These are phyloP conservation scores for Atkinsonella texensis DNA, from an alignment of 2,329 filamentous ascomycete species.

Conservation along the genomic window DNA sequence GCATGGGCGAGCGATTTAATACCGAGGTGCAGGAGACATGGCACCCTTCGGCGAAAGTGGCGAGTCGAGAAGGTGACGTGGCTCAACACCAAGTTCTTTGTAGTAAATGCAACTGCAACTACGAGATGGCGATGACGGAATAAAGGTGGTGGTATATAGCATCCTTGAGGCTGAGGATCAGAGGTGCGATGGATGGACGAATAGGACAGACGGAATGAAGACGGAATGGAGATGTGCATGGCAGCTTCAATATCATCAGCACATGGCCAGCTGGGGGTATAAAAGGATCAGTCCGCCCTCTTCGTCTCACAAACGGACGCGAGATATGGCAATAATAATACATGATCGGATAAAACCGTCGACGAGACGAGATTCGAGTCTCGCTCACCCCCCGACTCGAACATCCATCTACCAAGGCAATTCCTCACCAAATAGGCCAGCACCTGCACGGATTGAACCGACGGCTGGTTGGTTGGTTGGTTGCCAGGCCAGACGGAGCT, in stretches of 20 bases:
- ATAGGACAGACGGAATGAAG: not conserved
- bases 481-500: constrained; percentile 7
- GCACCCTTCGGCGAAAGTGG: too few species aligned
- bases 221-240: not conserved
- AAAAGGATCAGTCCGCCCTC: constrained; percentile 5
- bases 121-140: not conserved
- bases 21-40: too few species aligned
- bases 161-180: not conserved
- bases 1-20: not conserved
- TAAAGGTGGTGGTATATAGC: not conserved
- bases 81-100: not conserved
- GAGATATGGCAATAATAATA: not conserved
- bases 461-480: constrained; percentile 3
- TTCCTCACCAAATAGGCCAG: constrained; percentile 3
- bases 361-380: not conserved
- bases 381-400: too few species aligned
- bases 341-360: not conserved
- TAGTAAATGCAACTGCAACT: not conserved
- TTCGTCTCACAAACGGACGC: not conserved
- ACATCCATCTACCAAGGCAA: not conserved
- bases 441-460: not conserved
- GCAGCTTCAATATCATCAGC: constrained; percentile 2
- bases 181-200: not conserved
- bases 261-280: not conserved
- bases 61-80: not conserved